Percentiles rank a stretch among this genome's conserved stretches.
These are phyloP conservation scores for Musa acuminata DNA, from an alignment of 176 grass and related monocot genomes.

Conservation along the genomic window DNA sequence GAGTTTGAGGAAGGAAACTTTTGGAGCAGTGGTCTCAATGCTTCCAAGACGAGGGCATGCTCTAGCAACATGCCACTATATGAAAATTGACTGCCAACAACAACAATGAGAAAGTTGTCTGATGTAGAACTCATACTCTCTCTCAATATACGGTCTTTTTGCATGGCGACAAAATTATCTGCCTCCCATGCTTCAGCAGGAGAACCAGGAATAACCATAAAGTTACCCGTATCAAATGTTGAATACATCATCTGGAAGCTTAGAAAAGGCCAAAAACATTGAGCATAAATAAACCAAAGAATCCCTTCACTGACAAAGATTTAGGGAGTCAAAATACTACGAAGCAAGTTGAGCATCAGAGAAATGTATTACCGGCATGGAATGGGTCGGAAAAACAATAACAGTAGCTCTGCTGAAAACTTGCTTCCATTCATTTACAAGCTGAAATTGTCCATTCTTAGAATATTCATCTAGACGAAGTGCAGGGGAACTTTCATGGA, in stretches of 20 bases:
- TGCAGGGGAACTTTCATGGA: constrained; percentile 68
- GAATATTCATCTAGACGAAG: constrained; percentile 46
- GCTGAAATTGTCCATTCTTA: constrained; percentile 50
- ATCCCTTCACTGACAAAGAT: not conserved
- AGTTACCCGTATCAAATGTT: constrained; percentile 92
- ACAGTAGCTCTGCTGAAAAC: constrained; percentile 68
- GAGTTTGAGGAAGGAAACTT: constrained; percentile 46
- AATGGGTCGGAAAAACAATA: constrained; percentile 77
- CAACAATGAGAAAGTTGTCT: constrained; percentile 67
- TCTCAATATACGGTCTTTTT: constrained; percentile 29
- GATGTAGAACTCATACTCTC: constrained; percentile 33
- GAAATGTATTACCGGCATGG: constrained; percentile 65
- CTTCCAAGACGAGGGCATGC: constrained; percentile 70
- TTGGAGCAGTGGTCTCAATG: constrained; percentile 51
- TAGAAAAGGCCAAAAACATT: constrained; percentile 15
- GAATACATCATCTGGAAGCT: constrained; percentile 84
- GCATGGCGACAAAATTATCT: constrained; percentile 29
- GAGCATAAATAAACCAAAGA: constrained; percentile 13
- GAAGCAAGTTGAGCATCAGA: constrained; percentile 14
- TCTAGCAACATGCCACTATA: constrained; percentile 73
- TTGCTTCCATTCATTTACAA: constrained; percentile 76
- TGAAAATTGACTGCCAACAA: constrained; percentile 75
- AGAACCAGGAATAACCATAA: constrained; percentile 80
- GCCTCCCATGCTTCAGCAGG: constrained; percentile 57
- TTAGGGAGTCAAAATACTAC: not conserved